These are phyloP conservation scores for Arthrocladium fulminans DNA, from an alignment of 2,329 filamentous ascomycete genomes.

Conservation along the genomic window DNA sequence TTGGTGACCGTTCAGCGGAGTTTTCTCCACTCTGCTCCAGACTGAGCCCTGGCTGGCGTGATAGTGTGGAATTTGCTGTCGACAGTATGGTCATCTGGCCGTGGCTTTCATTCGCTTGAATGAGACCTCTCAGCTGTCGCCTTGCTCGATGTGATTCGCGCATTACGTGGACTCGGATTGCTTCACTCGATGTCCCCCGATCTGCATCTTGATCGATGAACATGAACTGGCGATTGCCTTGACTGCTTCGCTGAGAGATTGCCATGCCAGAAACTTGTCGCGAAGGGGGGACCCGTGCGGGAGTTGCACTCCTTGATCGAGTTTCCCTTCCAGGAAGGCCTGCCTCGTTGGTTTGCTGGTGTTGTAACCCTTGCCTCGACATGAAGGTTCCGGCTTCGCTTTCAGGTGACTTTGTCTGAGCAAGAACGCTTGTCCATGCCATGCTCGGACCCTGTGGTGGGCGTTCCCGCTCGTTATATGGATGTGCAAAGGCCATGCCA, in stretches of 20 bases:
- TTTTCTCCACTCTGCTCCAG: not conserved
- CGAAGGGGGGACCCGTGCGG: slow-evolving; percentile 15
- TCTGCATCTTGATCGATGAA: not conserved
- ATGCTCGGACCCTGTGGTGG: no score
- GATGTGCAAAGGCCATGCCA: no score
- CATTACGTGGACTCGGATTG: not conserved
- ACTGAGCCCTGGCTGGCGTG: not conserved
- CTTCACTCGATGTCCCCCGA: not conserved
- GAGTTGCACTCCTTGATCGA: not conserved
- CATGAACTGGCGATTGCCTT: not conserved
- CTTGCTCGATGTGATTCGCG: not conserved
- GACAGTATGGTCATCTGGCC: not conserved
- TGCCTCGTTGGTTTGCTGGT: no score
- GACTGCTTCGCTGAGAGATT: not conserved
- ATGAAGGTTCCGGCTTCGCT: no score
- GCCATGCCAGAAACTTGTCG: not conserved
- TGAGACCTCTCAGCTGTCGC: not conserved
- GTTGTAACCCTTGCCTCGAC: no score
- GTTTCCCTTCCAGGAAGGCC: no score
- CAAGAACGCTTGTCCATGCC: no score
- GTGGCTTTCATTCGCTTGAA: not conserved
- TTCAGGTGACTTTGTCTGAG: no score
- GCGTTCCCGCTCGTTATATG: no score
- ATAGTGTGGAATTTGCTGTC: not conserved
- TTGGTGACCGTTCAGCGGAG: not conserved